These are phyloP conservation scores for Tolypocladium album DNA, from an alignment of 2,329 filamentous ascomycete genomes.

Conservation along the genomic window DNA sequence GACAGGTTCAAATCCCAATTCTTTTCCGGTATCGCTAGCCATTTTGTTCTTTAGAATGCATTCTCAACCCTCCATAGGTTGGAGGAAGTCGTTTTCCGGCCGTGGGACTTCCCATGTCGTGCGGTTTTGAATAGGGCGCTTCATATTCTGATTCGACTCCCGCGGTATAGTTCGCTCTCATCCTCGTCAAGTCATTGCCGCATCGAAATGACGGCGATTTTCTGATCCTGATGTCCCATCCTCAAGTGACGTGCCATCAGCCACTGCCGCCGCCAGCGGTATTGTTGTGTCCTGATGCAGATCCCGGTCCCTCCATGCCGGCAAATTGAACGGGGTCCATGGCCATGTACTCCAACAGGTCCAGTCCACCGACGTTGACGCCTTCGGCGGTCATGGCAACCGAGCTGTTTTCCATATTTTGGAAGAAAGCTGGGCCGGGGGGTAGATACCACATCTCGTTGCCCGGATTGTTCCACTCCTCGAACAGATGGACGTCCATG, in stretches of 20 bases:
- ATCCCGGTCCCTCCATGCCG: conserved; percentile 16
- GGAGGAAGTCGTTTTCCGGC: not conserved
- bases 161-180: not conserved
- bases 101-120: not conserved
- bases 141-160: not conserved
- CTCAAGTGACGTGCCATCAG: not conserved
- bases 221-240: not conserved
- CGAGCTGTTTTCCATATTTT: conserved; percentile 49
- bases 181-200: not conserved
- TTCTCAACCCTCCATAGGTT: not conserved
- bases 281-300: conserved; percentile 2
- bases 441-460: conserved; percentile 60
- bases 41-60: not conserved
- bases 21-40: not conserved
- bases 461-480: conserved; percentile 44
- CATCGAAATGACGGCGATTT: not conserved
- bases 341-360: conserved; percentile 58
- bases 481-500: conserved; percentile 32
- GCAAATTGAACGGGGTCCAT: conserved; percentile 40
- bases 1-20: not conserved
- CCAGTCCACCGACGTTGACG: conserved; percentile 55
- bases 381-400: conserved; percentile 59
- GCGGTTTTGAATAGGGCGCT: not conserved
- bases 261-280: not conserved
- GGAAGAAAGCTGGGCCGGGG: conserved; percentile 52